phyloP scores from a whole-genome alignment of 148 eudicot species.

The Fallopia convolvulus region DNA sequence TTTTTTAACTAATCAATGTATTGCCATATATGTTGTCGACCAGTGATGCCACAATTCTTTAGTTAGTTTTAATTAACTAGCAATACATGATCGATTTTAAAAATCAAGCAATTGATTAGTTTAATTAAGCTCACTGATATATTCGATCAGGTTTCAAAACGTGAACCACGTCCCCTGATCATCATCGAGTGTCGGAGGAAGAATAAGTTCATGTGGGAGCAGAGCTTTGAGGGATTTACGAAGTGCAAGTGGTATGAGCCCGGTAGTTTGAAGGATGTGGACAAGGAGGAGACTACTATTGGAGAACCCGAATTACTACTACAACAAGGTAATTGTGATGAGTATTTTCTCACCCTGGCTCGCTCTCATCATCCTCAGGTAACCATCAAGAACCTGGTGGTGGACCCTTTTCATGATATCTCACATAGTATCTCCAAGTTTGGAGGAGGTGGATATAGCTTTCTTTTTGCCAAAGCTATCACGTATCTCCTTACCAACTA shows the following conservation, averaged over 20 bases:
- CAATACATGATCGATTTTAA: no score
- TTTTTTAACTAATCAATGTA: no score
- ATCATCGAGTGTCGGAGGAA: background rate
- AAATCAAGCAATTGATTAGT: no score
- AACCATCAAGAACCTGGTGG: background rate
- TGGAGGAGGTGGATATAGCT: no score
- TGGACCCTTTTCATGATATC: background rate
- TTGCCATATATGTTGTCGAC: no score
- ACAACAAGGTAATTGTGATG: background rate
- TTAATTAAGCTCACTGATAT: no score
- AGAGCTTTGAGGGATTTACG: background rate
- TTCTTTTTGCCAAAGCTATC: no score
- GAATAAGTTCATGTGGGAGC: background rate
- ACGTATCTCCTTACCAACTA: no score
- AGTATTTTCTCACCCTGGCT: background rate
- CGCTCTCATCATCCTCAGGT: background rate
- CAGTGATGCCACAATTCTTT: no score
- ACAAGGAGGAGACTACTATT: background rate
- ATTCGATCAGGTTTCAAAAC: no score
- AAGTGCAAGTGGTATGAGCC: background rate
- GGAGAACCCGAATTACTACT: background rate
- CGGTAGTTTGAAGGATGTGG: background rate
- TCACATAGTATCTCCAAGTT: background rate
- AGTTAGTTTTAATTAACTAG: no score
- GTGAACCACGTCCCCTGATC: background rate